These are phyloP conservation scores for Suillus placidus DNA, from an alignment of 768 basidiomycete species.

Conservation along the genomic window DNA sequence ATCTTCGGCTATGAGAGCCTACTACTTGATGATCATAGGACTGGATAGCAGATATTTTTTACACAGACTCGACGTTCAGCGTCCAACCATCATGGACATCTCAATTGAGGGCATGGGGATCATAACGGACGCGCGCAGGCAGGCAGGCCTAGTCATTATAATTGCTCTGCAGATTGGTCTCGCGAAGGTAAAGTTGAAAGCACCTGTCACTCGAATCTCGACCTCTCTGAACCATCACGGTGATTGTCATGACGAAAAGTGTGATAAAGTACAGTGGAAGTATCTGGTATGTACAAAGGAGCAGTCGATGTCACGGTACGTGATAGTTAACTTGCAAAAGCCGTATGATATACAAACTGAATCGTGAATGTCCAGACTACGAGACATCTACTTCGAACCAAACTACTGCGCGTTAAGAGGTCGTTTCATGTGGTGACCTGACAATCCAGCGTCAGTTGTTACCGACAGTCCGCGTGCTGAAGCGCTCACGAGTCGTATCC, in stretches of 20 bases:
- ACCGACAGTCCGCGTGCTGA: neutral
- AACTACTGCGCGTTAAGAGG: neutral
- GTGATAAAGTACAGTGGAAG: neutral
- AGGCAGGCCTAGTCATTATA: neutral
- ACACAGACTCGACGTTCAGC: neutral
- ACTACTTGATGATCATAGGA: neutral
- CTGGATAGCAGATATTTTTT: neutral
- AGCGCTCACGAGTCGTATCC: slow-evolving; percentile 3
- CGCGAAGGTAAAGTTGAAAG: neutral
- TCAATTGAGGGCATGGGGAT: neutral
- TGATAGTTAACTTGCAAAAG: neutral
- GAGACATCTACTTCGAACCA: neutral
- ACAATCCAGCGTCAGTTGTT: neutral
- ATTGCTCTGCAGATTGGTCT: neutral
- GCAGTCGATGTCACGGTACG: neutral
- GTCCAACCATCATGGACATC: neutral
- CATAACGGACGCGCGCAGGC: neutral
- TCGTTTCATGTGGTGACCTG: neutral
- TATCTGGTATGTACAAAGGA: neutral
- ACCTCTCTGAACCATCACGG: neutral
- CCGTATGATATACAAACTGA: neutral
- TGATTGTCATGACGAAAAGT: neutral
- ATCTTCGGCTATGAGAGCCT: neutral
- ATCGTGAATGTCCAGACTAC: neutral
- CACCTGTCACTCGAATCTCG: neutral